Base-by-base conservation (phyloP, 2,329 filamentous ascomycete species). In the Claviceps sp. region DNA sequence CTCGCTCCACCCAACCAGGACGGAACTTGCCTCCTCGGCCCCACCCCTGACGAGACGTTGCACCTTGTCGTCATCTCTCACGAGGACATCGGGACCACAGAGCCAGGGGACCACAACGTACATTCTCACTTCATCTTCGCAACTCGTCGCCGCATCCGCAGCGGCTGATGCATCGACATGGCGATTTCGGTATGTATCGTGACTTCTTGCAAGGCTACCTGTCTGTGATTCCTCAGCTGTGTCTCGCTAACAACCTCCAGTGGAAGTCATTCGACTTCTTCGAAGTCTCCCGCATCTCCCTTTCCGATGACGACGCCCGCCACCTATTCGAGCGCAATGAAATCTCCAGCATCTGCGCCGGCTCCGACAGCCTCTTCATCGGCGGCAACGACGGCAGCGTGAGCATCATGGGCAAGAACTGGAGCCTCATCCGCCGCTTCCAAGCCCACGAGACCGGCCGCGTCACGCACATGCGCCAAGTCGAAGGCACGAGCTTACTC, bases 231-330 rank as follows among this genome's bases (percentile, higher is more conserved):
- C 10, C 30, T 34, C 30, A 34, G 30, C 30, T 34, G 11, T 3
- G 30, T 34, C 30, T 19, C 26, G 44, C 38, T 48, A 5, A 48
- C 47, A 16, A 47, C 39, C 13, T 14, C 16, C 59, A 95, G 91
- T 97, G 93, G 91, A 96, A 96, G 86, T 84, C 86, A 61, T 98
- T 98, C 75, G 90, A 95, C 77, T 98, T 98, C 83, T 97, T 98
- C 80, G 89, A 96, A 71, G 89, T 95, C 68, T 82, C 82, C 66
- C 84, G 87, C 66, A 83, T 96, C 68, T 82, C 85, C 64, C 77
- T 90, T 62, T 79, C 79, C 60, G 85, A 94, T 67, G 84, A 85
- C 63, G 88, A 94, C 65, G 85, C 82, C 65, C 81, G 82, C 60
- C 78, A 82, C 64, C 77, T 89, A 64, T 85, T 94, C 72, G 85